phyloP scores from a whole-genome alignment of 106 monocot species.

The Cymbidium sinense region DNA sequence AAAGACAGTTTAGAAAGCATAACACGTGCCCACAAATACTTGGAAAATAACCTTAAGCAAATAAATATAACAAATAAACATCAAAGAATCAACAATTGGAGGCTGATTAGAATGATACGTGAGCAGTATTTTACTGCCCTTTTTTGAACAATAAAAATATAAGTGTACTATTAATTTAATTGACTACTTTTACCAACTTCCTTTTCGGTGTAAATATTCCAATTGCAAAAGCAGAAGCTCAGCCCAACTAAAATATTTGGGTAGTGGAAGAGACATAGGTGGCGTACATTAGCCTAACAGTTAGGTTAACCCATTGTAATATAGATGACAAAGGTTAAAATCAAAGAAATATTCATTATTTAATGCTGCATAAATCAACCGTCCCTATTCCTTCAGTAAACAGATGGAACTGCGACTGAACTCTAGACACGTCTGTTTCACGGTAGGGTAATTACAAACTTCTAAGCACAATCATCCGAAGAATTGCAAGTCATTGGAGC shows the following conservation, averaged over 20 bases:
- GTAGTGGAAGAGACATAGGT: not conserved
- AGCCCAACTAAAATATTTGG: not conserved
- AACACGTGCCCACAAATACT: too few relatives aligned
- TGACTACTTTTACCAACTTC: not conserved
- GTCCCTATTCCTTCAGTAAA: not conserved
- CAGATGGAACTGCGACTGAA: not conserved
- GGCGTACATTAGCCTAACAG: not conserved
- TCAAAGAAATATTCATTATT: not conserved
- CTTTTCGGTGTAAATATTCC: not conserved
- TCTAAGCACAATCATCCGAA: not conserved
- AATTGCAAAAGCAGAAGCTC: not conserved
- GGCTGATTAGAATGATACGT: not conserved
- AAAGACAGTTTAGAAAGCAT: not conserved
- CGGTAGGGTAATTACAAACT: too few relatives aligned
- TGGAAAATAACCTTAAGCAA: too few relatives aligned
- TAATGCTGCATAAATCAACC: not conserved
- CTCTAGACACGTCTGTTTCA: not conserved
- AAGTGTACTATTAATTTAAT: too few relatives aligned
- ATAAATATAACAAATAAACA: too few relatives aligned
- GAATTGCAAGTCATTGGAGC: not conserved
- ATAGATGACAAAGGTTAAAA: not conserved
- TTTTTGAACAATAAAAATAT: not conserved
- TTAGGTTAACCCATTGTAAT: not conserved
- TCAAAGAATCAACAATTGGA: not conserved
- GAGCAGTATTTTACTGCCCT: not conserved